Evolutionary conservation across 345 rosid species (phyloP).

Genomic region (Litchi chinensis): DNA sequence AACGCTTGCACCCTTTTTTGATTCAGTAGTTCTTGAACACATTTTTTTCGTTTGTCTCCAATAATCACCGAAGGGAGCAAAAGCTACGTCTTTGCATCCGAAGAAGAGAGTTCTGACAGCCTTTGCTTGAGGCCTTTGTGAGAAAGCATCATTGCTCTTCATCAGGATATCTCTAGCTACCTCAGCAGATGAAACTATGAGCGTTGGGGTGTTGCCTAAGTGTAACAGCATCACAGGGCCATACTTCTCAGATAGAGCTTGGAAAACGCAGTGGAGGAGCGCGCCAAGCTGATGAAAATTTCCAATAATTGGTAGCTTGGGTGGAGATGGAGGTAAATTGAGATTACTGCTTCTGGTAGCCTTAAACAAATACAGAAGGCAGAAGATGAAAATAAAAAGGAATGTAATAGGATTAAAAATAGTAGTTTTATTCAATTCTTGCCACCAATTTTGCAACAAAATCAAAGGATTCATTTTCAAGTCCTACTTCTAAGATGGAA

Average conservation of each 20-base stretch:
- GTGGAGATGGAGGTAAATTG: conserved; percentile 30
- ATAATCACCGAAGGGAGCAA: neutral
- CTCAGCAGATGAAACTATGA: conserved; percentile 29
- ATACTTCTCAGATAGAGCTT: conserved; percentile 10
- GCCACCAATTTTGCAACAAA: conserved; percentile 1
- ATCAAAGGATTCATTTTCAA: neutral
- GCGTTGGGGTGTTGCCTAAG: conserved; percentile 22
- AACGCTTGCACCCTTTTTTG: conserved; percentile 20
- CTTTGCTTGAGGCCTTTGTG: neutral
- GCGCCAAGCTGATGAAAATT: conserved; percentile 27
- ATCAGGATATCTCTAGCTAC: neutral
- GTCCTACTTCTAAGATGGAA: neutral
- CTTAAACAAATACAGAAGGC: neutral
- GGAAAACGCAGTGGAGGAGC: conserved; percentile 21
- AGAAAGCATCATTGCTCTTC: neutral
- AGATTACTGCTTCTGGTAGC: neutral
- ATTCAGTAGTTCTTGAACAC: neutral
- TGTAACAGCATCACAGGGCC: conserved; percentile 28
- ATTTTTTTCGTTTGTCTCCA: conserved; percentile 3
- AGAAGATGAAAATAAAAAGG: neutral
- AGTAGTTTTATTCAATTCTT: neutral
- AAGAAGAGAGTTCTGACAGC: neutral
- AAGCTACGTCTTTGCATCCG: neutral
- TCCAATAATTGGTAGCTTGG: conserved; percentile 28
- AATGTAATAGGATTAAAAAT: neutral